Percentiles rank a stretch among this genome's conserved stretches.
Evolutionary conservation across 2,329 filamentous ascomycete species (phyloP).

Genomic region (Aspergillus awamori): DNA sequence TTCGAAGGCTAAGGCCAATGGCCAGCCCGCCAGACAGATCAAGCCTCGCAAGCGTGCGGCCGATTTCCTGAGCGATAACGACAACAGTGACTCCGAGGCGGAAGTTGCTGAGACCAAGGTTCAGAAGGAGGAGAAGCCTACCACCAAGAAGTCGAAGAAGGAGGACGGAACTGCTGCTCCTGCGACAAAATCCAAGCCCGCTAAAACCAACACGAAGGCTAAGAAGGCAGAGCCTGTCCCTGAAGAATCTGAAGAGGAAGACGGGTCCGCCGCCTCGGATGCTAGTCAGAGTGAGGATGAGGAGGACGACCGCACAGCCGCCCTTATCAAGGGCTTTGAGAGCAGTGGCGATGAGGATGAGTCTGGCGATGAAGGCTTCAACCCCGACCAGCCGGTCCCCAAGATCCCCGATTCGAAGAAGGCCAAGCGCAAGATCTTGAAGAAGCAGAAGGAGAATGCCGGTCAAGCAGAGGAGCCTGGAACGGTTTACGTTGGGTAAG

Average conservation of each 20-base stretch:
- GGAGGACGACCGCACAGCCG: slow-evolving; percentile 57
- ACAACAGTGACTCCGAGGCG: slow-evolving; percentile 32
- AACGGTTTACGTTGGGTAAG: slow-evolving; percentile 79
- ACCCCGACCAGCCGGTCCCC: slow-evolving; percentile 49
- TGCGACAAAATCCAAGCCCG: slow-evolving; percentile 39
- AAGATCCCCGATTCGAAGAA: slow-evolving; percentile 50
- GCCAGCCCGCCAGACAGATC: slow-evolving; percentile 38
- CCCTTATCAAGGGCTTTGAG: slow-evolving; percentile 59
- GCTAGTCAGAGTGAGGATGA: slow-evolving; percentile 35
- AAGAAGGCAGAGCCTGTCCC: slow-evolving; percentile 48
- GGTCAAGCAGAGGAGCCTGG: slow-evolving; percentile 60
- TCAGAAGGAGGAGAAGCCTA: slow-evolving; percentile 42
- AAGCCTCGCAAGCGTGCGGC: slow-evolving; percentile 52
- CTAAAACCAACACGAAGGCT: slow-evolving; percentile 37
- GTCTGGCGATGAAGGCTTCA: slow-evolving; percentile 49
- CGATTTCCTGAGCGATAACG: slow-evolving; percentile 52
- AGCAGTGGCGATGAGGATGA: slow-evolving; percentile 57
- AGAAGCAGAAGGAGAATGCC: slow-evolving; percentile 52
- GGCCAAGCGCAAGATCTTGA: slow-evolving; percentile 54
- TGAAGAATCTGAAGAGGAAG: slow-evolving; percentile 40
- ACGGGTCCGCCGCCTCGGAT: slow-evolving; percentile 23
- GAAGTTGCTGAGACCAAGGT: slow-evolving; percentile 23
- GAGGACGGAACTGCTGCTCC: slow-evolving; percentile 37
- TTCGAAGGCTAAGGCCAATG: slow-evolving; percentile 36
- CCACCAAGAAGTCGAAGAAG: slow-evolving; percentile 51